Evolutionary conservation across 176 grass and related monocot species (phyloP).

Genomic region (Rhynchospora pubera): DNA sequence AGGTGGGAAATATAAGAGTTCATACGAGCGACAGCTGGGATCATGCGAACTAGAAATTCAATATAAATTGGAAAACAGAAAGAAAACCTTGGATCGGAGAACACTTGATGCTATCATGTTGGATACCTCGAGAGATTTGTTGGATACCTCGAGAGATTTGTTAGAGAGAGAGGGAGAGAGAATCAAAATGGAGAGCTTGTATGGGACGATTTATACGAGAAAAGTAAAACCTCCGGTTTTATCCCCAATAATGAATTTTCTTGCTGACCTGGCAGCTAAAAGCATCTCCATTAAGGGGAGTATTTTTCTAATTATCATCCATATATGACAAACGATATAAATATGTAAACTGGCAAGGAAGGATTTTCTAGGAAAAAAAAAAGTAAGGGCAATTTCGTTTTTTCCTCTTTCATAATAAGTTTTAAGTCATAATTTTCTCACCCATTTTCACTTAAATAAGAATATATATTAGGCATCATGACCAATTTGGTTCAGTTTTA

Average conservation of each 20-base stretch:
- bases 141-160: too few species aligned
- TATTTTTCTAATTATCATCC: too few species aligned
- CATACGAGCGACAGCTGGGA: neutral
- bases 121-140: neutral
- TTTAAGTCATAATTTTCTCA: neutral
- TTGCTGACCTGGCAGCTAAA: neutral
- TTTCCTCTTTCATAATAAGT: neutral
- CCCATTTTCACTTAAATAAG: neutral
- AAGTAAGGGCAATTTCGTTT: neutral
- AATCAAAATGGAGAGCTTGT: neutral
- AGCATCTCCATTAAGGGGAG: neutral
- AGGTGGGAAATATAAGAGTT: neutral
- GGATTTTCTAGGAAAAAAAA: neutral
- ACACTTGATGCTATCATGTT: slow-evolving; percentile 43
- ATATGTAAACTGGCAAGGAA: too few species aligned
- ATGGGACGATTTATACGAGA: neutral
- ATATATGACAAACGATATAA: too few species aligned
- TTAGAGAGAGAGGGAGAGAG: neutral
- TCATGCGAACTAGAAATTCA: neutral
- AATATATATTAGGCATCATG: neutral
- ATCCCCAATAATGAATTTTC: neutral
- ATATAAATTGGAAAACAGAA: neutral
- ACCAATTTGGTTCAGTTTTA: neutral
- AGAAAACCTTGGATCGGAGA: slow-evolving; percentile 36
- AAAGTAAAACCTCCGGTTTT: slow-evolving; percentile 3